phyloP scores from a whole-genome alignment of 192 early-diverging fungal genomes.

The Spizellomyces sp. region DNA sequence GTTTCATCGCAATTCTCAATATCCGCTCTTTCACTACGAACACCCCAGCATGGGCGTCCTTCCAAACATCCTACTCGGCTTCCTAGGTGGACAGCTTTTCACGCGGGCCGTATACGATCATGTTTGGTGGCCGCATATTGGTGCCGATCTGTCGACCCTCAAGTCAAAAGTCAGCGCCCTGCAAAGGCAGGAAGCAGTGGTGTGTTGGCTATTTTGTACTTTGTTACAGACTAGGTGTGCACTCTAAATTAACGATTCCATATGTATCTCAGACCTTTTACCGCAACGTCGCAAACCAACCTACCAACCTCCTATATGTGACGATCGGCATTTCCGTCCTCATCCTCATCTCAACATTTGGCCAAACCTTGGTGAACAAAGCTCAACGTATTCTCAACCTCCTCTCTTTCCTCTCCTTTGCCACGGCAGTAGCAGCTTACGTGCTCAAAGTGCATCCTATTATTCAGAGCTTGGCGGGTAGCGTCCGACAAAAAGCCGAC shows the following conservation, averaged over 20 bases:
- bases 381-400: slow-evolving; percentile 10
- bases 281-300: slow-evolving; percentile 12
- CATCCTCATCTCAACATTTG: slow-evolving; percentile 13
- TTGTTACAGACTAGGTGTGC: background rate
- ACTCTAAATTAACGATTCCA: background rate
- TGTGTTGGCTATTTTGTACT: slow-evolving; percentile 5
- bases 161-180: slow-evolving; percentile 23
- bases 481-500: slow-evolving; percentile 9
- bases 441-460: slow-evolving; percentile 5
- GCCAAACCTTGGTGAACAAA: slow-evolving; percentile 7
- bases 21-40: no score
- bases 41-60: slow-evolving; percentile 2
- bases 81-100: slow-evolving; percentile 28
- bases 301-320: slow-evolving; percentile 7
- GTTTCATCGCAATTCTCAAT: no score
- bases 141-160: slow-evolving; percentile 8
- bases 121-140: slow-evolving; percentile 11
- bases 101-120: slow-evolving; percentile 21
- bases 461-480: slow-evolving; percentile 1
- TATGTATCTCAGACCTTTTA: slow-evolving; percentile 17
- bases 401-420: slow-evolving; percentile 17
- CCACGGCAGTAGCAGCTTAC: slow-evolving; percentile 1
- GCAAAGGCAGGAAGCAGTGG: slow-evolving; percentile 24
- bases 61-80: slow-evolving; percentile 18
- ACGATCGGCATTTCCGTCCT: background rate